Evolutionary conservation across 2,329 filamentous ascomycete species (phyloP), one percentile per base, ranked within the genome.

Genomic region (Xylariaceae sp.): DNA sequence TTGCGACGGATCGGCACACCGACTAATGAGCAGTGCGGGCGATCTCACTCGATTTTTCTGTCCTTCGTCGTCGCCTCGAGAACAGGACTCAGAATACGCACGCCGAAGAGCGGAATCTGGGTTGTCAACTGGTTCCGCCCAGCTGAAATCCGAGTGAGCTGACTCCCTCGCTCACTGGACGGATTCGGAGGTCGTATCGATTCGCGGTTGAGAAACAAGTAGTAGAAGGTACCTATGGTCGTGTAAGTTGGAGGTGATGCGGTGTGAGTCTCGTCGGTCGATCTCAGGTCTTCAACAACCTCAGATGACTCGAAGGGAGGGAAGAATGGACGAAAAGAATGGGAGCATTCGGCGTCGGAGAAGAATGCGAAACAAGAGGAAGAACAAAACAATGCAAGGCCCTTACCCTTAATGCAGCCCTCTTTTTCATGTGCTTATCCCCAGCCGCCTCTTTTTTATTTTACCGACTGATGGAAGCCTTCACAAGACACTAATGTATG

Each of bases 361-460:
- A 56, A 59, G 50, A 34, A 61, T 30, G 51, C 53, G 54, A 48
- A 62, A 57, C 51, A 60, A 61, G 11, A 34, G 35, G 11, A 51
- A 61, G 58, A 60, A 45, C 54, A 54, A 53, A 51, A 58, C 37
- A 51, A 56, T 44, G 50, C 57, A 47, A 63, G 55, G 61, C 61
- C 62, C 60, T 67, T 45, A n/a, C 37, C 37, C 37, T 42, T 64
- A 63, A 67, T 66, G 67, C 66, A 67, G 23, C 9, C 66, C 57
- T 47, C 66, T 68, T 64, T 64, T 64, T 61, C 58, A 60, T 64
- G 63, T 50, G 47, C 53, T 56, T 57, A 54, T 66, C 61, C 67
- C 68, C 68, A 70, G 60, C 67, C 68, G 60, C 67, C 68, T 66
- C 67, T 65, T 64, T 59, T 53, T 65, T 66, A 49, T 59, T 53